Conservation (phyloP, 192 early-diverging fungal genomes). For the Neocallimastix lanati region DNA sequence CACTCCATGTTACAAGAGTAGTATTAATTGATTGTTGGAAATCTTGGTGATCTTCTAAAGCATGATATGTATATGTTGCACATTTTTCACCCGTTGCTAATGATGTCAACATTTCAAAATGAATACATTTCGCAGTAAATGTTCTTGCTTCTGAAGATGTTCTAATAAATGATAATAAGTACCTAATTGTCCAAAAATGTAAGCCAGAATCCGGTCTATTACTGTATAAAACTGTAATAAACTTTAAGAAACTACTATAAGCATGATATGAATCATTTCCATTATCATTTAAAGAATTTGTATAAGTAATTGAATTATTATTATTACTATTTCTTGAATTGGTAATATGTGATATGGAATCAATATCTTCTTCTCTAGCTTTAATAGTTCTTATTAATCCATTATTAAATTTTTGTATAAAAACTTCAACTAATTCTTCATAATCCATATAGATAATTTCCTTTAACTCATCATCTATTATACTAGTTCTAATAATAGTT, state of each 20-base stretch:
- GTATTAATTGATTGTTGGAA: constrained; percentile 5
- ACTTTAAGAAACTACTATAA: constrained; percentile 49
- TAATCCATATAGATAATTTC: not conserved
- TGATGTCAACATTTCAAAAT: constrained; percentile 64
- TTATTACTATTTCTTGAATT: constrained; percentile 24
- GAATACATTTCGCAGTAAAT: constrained; percentile 19
- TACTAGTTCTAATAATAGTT: not conserved
- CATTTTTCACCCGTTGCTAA: constrained; percentile 58
- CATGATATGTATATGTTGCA: constrained; percentile 41
- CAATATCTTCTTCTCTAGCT: constrained; percentile 16
- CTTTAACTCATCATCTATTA: not conserved
- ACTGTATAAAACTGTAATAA: constrained; percentile 55
- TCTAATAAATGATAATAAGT: constrained; percentile 22
- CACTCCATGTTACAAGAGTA: constrained; percentile 40
- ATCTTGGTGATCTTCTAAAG: constrained; percentile 7
- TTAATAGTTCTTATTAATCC: not conserved
- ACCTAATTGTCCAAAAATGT: constrained; percentile 42
- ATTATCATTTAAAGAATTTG: constrained; percentile 6
- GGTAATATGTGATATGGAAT: constrained; percentile 33
- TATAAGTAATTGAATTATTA: constrained; percentile 1
- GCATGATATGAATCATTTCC: constrained; percentile 21
- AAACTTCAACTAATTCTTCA: not conserved
- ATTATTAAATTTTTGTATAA: not conserved
- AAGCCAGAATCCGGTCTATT: constrained; percentile 56
- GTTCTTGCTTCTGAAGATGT: constrained; percentile 20